Evolutionary conservation across 768 basidiomycete genomes (phyloP).

Genomic region (Xanthoconium purpureum): DNA sequence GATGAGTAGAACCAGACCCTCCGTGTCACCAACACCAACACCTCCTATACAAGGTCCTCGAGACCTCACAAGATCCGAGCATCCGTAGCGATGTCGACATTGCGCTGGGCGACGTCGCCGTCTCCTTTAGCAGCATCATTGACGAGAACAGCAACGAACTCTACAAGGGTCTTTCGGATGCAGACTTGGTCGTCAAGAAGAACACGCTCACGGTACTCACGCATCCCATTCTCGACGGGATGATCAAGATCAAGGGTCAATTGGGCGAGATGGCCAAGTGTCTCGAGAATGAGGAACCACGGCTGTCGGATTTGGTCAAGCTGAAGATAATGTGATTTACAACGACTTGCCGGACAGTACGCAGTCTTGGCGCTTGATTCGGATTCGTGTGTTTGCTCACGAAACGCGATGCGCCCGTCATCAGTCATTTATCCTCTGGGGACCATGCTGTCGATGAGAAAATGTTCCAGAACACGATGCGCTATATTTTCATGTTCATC

Average conservation of each 20-base stretch:
- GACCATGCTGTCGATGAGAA: constrained; percentile 91
- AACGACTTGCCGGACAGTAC: constrained; percentile 95
- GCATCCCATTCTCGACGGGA: constrained; percentile 94
- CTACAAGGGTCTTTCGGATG: constrained; percentile 90
- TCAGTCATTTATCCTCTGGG: constrained; percentile 90
- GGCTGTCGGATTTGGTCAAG: constrained; percentile 93
- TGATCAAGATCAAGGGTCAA: constrained; percentile 99
- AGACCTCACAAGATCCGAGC: constrained; percentile 84
- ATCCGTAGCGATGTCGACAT: constrained; percentile 97
- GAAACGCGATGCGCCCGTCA: constrained; percentile 49
- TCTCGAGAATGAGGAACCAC: constrained; percentile 81
- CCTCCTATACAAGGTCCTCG: constrained; percentile 90
- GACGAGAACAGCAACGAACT: constrained; percentile 96
- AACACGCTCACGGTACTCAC: constrained; percentile 99
- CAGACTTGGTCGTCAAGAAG: constrained; percentile 90
- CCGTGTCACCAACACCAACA: constrained; percentile 87
- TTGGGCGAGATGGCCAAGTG: constrained; percentile 99
- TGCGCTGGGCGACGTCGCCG: constrained; percentile 94
- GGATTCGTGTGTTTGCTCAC: neutral
- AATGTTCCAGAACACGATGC: constrained; percentile 87
- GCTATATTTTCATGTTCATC: constrained; percentile 94
- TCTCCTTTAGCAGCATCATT: constrained; percentile 95
- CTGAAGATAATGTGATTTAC: constrained; percentile 97
- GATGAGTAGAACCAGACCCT: constrained; percentile 72
- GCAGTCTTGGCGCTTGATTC: constrained; percentile 15